These are phyloP conservation scores for Wickerhamomyces mucosus DNA, from an alignment of 805 yeast species.

Conservation along the genomic window DNA sequence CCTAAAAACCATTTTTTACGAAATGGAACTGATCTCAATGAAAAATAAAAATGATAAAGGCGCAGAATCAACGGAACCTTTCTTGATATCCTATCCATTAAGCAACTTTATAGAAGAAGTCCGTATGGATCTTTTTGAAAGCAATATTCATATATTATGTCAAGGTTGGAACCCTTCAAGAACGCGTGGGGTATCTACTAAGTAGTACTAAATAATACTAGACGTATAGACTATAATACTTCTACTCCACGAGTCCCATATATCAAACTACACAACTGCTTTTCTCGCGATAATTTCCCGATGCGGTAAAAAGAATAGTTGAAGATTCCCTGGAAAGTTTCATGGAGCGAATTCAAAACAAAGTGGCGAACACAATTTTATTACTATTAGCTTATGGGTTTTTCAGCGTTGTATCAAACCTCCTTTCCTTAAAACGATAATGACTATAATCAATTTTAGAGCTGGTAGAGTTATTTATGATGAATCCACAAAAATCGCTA, in stretches of 20 bases:
- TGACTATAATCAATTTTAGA: slow-evolving; percentile 38
- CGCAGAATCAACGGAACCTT: slow-evolving; percentile 14
- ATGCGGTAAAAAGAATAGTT: neutral
- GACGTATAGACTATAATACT: neutral
- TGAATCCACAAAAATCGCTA: slow-evolving; percentile 48
- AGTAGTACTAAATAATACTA: too few species aligned
- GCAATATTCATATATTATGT: neutral
- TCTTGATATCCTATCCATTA: neutral
- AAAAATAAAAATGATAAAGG: slow-evolving; percentile 44
- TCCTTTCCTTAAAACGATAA: slow-evolving; percentile 1
- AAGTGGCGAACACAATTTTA: too few species aligned
- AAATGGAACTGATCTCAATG: slow-evolving; percentile 58
- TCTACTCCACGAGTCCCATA: neutral
- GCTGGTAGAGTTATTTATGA: slow-evolving; percentile 72
- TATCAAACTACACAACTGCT: neutral
- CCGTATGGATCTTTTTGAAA: neutral
- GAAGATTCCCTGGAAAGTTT: neutral
- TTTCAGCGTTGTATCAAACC: neutral
- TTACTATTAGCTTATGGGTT: neutral
- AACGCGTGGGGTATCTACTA: neutral
- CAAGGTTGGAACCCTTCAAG: neutral
- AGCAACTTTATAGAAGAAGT: neutral
- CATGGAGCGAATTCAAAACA: too few species aligned
- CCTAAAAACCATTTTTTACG: slow-evolving; percentile 54
- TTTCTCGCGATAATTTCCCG: neutral